These are phyloP conservation scores for Batrachochytrium dendrobatidis DNA, from an alignment of 371 early-diverging fungal species.

Conservation along the genomic window DNA sequence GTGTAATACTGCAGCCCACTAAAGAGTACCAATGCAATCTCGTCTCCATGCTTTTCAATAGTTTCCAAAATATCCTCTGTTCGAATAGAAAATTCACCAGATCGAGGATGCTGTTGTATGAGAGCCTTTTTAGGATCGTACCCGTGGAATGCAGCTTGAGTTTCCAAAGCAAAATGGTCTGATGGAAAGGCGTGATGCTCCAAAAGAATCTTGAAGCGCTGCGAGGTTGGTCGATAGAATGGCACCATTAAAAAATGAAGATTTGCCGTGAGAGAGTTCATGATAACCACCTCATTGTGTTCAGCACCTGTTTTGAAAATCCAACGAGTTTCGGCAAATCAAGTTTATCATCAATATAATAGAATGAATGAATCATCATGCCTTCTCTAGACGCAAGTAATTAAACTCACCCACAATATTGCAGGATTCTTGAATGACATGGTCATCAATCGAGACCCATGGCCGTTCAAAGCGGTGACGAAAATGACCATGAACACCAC, in stretches of 20 bases:
- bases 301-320: constrained; percentile 56
- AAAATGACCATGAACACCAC: constrained; percentile 84
- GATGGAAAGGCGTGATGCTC: constrained; percentile 93
- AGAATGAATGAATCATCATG: not conserved
- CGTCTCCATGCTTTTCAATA: constrained; percentile 65
- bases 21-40: constrained; percentile 80
- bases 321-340: not conserved
- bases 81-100: constrained; percentile 61
- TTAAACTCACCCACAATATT: constrained; percentile 65
- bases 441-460: constrained; percentile 82
- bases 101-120: constrained; percentile 65
- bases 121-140: constrained; percentile 62
- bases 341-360: not conserved
- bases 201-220: constrained; percentile 79
- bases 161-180: constrained; percentile 81
- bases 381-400: not conserved
- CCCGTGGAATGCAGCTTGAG: constrained; percentile 79
- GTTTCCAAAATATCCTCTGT: constrained; percentile 73
- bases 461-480: constrained; percentile 73
- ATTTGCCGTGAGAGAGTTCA: constrained; percentile 89
- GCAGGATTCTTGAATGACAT: constrained; percentile 61
- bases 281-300: constrained; percentile 75
- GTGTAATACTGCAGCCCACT: constrained; percentile 95
- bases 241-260: constrained; percentile 83
- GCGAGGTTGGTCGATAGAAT: constrained; percentile 79